These are phyloP conservation scores for Phaffia rhodozyma DNA, from an alignment of 1,284 basidiomycete species.

Conservation along the genomic window DNA sequence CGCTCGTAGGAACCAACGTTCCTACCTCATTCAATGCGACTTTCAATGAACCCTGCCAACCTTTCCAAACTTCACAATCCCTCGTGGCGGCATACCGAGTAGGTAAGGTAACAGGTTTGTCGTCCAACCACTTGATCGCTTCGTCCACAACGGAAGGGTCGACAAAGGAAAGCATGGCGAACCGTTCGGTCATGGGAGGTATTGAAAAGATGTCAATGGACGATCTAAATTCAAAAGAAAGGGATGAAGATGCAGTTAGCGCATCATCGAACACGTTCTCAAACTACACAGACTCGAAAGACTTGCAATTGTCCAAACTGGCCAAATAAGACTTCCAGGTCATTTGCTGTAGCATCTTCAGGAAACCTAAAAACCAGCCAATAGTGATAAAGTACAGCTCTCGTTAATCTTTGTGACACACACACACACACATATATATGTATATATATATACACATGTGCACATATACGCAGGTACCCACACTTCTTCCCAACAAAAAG, in stretches of 20 bases:
- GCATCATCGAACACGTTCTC: too few species aligned
- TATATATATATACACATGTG: too few species aligned
- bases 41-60: conserved; percentile 27
- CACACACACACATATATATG: neutral
- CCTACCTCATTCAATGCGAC: conserved; percentile 29
- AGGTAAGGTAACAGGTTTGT: conserved; percentile 26
- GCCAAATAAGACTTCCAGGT: conserved; percentile 33
- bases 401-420: neutral
- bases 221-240: conserved; percentile 23
- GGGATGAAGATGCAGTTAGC: too few species aligned
- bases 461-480: neutral
- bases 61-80: conserved; percentile 30
- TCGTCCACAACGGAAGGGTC: conserved; percentile 22
- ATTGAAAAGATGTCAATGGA: conserved; percentile 36
- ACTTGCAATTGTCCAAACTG: conserved; percentile 35
- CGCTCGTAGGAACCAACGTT: conserved; percentile 27
- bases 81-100: conserved; percentile 26
- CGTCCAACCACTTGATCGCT: conserved; percentile 28
- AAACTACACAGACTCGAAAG: too few species aligned
- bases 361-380: conserved; percentile 27
- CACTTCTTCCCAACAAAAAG: too few species aligned
- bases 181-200: conserved; percentile 28
- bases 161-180: conserved; percentile 31
- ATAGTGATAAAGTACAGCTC: neutral
- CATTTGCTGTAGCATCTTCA: conserved; percentile 28